Conservation (phyloP, 2,329 filamentous ascomycete genomes). For the Fusarium albosuccineum region DNA sequence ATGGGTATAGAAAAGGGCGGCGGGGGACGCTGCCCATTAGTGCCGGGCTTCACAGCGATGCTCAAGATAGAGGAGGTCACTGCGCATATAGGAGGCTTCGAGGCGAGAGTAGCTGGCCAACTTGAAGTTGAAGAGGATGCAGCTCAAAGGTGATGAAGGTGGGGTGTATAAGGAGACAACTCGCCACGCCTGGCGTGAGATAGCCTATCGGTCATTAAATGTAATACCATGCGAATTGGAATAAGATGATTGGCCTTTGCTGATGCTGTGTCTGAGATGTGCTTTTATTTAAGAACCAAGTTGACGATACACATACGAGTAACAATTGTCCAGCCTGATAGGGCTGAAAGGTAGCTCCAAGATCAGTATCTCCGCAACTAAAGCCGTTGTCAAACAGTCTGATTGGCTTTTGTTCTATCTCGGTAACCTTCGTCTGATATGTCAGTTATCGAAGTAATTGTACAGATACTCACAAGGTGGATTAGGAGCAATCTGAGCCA, state of each 20-base stretch:
- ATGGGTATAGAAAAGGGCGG: conserved; percentile 6
- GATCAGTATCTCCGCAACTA: neutral
- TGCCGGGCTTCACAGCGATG: conserved; percentile 3
- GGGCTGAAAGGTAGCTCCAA: no score
- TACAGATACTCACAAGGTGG: neutral
- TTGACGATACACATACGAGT: no score
- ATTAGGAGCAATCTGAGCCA: neutral
- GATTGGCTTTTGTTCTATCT: neutral
- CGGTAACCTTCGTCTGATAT: neutral
- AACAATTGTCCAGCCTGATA: no score
- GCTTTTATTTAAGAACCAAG: neutral
- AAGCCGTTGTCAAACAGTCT: neutral
- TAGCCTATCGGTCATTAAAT: conserved; percentile 1
- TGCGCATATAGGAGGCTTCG: neutral
- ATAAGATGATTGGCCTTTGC: neutral
- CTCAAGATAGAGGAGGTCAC: conserved; percentile 1
- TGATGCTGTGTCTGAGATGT: neutral
- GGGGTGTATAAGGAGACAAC: neutral
- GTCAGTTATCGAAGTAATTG: neutral
- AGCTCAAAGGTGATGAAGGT: neutral
- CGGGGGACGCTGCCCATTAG: conserved; percentile 2
- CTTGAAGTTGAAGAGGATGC: neutral
- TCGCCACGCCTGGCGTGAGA: neutral
- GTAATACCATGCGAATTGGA: conserved; percentile 13
- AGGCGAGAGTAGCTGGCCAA: neutral